A percentile compares a stretch with the other conserved stretches of the same genome.
phyloP scores from a whole-genome alignment of 2,329 filamentous ascomycete genomes.

The Apiospora saccharicola region DNA sequence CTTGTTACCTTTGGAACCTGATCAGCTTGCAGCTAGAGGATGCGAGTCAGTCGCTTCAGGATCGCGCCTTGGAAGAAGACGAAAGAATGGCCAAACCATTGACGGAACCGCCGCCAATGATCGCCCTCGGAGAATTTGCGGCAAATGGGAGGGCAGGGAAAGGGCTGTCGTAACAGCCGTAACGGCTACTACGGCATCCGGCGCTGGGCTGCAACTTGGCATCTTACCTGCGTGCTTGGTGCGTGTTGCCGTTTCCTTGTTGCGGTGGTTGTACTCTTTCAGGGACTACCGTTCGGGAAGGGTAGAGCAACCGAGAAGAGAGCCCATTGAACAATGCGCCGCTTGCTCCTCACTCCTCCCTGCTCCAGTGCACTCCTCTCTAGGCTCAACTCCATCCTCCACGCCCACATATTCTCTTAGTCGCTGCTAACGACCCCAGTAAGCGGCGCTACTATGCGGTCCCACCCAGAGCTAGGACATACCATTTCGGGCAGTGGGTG shows the following conservation, averaged over 20 bases:
- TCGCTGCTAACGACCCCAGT: not conserved
- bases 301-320: not conserved
- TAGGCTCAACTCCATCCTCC: not conserved
- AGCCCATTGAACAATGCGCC: not conserved
- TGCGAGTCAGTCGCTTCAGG: conserved; percentile 14
- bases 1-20: not conserved
- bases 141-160: not conserved
- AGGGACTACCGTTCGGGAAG: not conserved
- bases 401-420: not conserved
- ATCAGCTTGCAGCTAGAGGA: not conserved
- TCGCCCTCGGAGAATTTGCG: conserved; percentile 1
- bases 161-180: not conserved
- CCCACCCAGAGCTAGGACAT: conserved; percentile 5
- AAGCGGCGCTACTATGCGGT: not conserved
- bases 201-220: not conserved
- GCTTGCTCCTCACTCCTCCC: not conserved
- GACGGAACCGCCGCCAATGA: not conserved
- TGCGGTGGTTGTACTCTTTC: not conserved
- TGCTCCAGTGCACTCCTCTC: not conserved
- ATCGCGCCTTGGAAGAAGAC: not conserved
- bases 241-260: not conserved
- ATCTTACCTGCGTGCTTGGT: not conserved
- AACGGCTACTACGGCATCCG: conserved; percentile 14
- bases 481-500: conserved; percentile 15
- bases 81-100: not conserved